Evolutionary conservation across 306 rosid genomes (phyloP), one percentile per base, ranked within the genome.

Genomic region (Vachellia pachyceras): DNA sequence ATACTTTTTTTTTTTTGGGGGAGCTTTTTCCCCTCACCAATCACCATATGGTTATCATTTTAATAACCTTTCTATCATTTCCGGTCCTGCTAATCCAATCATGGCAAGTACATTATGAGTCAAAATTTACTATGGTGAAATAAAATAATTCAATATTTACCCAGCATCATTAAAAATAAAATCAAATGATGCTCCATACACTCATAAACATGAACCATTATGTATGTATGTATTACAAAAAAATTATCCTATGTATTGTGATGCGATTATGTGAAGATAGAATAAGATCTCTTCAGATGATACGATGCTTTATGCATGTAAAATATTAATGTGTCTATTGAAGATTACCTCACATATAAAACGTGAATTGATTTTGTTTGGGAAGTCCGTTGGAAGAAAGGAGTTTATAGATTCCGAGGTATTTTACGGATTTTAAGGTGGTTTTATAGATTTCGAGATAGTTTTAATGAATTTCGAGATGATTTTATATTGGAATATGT

Each of bases 51-150:
- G 45, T 1, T 0, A 52, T 52, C 49, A 37, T 36, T 57, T 57
- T 39, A 57, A 55, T 14, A 6, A 39, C 40, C 69, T 39, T 41
- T 75, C 14, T 40, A 35, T 55, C 68, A 7, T 42, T 44, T 35
- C 23, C 58, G 36, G 41, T 61, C 47, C 77, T 73, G 61, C 15
- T 75, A 74, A 74, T 75, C 41, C 22, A 57, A 37, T 74, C 66
- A 54, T 74, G 3, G 36, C 41, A 69, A 33, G 55, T 74, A 40
- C 55, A 54, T 73, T 36, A 9, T 73, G n/a, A 36, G 67, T 73
- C 47, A 54, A 36, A 37, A 10, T 22, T 4, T 29, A 12, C 36
- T 5, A 47, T 1, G 66, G 66, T 58, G 35, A 22, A 18, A 25
- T 29, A 10, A 4, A 36, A 0, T 58, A 3, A 58, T 22, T 58